Percentiles rank a stretch among this genome's conserved stretches.
These are phyloP conservation scores for Nicotiana knightiana DNA, from an alignment of 257 asterid species.

Conservation along the genomic window DNA sequence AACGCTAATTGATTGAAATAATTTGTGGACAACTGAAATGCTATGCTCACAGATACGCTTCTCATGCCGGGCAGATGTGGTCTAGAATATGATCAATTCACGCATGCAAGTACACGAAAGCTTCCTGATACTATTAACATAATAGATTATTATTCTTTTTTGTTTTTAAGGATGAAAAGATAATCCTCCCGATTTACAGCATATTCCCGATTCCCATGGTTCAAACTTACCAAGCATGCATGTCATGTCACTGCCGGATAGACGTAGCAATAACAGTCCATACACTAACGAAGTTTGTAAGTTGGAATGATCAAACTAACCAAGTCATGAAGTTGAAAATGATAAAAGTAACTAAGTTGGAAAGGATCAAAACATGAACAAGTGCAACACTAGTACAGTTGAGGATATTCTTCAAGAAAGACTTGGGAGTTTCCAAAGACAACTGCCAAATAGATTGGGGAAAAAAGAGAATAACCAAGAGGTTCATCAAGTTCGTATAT, in stretches of 20 bases:
- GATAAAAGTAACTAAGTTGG: too few relatives aligned
- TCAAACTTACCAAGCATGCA: neutral
- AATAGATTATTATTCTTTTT: neutral
- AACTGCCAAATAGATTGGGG: neutral
- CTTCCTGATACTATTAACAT: too few relatives aligned
- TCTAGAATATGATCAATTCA: too few relatives aligned
- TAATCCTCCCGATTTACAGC: neutral
- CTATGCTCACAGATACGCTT: too few relatives aligned
- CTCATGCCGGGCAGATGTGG: too few relatives aligned
- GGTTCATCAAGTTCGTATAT: too few relatives aligned
- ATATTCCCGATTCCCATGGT: neutral
- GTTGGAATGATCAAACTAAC: neutral
- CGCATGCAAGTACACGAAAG: too few relatives aligned
- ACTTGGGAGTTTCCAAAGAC: neutral
- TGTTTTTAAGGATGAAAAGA: neutral
- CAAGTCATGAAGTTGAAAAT: neutral
- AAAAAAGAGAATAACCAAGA: neutral
- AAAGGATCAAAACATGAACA: neutral
- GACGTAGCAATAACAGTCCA: neutral
- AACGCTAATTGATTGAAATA: too few relatives aligned
- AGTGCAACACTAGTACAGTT: neutral
- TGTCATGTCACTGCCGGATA: neutral
- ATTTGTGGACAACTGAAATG: too few relatives aligned
- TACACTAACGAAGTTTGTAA: neutral
- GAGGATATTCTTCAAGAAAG: neutral